These are phyloP conservation scores for Macrolepiota fuliginosa DNA, from an alignment of 768 basidiomycete species.

Conservation along the genomic window DNA sequence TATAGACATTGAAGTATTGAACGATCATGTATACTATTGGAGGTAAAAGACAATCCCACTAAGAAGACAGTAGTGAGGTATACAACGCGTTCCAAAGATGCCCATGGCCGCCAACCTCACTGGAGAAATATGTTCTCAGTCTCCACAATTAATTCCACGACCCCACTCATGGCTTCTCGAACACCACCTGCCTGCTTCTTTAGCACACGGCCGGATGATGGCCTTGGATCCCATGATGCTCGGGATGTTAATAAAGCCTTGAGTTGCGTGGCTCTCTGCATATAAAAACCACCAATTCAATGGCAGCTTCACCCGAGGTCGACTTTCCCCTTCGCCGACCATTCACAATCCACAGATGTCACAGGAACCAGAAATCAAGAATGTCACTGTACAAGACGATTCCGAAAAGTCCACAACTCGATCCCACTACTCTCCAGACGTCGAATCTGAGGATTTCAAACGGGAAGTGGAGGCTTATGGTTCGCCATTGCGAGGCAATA, in stretches of 20 bases:
- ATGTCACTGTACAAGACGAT: background rate
- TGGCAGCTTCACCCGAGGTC: background rate
- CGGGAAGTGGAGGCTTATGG: conserved; percentile 31
- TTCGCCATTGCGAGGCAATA: conserved; percentile 37
- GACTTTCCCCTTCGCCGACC: background rate
- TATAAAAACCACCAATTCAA: background rate
- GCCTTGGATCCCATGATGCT: conserved; percentile 1
- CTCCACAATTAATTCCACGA: background rate
- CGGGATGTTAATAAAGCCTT: background rate
- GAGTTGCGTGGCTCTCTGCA: background rate
- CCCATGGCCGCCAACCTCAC: background rate
- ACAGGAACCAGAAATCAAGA: background rate
- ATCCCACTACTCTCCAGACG: conserved; percentile 5
- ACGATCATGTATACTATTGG: too few relatives aligned
- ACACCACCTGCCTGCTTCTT: conserved; percentile 2
- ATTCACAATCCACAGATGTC: background rate
- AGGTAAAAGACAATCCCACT: too few relatives aligned
- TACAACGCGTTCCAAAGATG: background rate
- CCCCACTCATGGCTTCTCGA: conserved; percentile 3
- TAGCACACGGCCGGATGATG: background rate
- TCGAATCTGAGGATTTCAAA: conserved; percentile 26
- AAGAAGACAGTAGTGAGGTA: too few relatives aligned
- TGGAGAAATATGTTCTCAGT: background rate
- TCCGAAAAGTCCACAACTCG: conserved; percentile 10
- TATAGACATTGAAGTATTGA: too few relatives aligned